phyloP scores from a whole-genome alignment of 2,329 filamentous ascomycete species.

The Aspergillus brasiliensis region DNA sequence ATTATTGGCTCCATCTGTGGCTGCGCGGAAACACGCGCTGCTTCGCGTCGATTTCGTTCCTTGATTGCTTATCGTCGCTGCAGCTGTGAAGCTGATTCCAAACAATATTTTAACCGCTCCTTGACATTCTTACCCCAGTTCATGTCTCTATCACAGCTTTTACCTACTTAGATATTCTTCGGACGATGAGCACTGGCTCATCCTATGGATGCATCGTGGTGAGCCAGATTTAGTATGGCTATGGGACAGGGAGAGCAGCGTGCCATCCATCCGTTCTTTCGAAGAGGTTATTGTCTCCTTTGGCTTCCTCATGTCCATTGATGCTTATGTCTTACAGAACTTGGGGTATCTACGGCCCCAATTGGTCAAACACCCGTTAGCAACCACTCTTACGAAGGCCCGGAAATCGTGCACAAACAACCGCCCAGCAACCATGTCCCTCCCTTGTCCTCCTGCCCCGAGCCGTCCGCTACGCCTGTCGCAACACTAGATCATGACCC shows the following conservation, averaged over 20 bases:
- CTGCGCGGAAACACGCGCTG: constrained; percentile 23
- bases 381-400: constrained; percentile 7
- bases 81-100: background rate
- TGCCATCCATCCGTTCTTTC: constrained; percentile 46
- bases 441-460: background rate
- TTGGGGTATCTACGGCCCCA: constrained; percentile 10
- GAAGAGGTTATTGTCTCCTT: constrained; percentile 35
- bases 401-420: background rate
- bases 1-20: background rate
- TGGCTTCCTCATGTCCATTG: background rate
- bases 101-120: background rate
- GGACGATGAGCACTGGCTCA: constrained; percentile 27
- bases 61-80: constrained; percentile 13
- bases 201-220: constrained; percentile 29
- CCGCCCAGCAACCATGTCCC: background rate
- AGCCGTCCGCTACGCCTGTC: background rate
- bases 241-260: constrained; percentile 44
- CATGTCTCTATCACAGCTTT: background rate
- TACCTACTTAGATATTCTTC: background rate
- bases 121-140: background rate
- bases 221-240: constrained; percentile 28
- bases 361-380: constrained; percentile 9
- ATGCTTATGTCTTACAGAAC: constrained; percentile 23
- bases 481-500: constrained; percentile 33
- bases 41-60: constrained; percentile 23